Evolutionary conservation across 2,329 filamentous ascomycete species (phyloP).

Genomic region (Arthrobotrys musiformis): DNA sequence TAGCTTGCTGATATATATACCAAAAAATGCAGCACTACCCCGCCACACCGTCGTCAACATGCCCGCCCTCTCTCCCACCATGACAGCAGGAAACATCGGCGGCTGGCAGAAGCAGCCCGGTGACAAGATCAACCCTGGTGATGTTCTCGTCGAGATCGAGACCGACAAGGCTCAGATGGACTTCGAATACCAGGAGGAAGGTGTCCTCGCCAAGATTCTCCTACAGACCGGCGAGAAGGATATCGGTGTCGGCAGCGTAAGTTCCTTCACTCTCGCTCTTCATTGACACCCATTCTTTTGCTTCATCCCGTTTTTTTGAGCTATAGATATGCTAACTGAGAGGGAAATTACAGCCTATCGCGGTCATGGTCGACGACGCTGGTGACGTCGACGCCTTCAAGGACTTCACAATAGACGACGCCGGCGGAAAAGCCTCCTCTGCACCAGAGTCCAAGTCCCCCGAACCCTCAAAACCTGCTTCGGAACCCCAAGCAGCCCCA

Average conservation of each 20-base stretch:
- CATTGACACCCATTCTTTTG: neutral
- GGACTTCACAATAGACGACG: slow-evolving; percentile 86
- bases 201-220: slow-evolving; percentile 91
- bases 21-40: slow-evolving; percentile 77
- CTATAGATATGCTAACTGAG: neutral
- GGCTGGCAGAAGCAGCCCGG: slow-evolving; percentile 97
- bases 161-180: slow-evolving; percentile 99
- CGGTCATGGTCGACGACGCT: slow-evolving; percentile 91
- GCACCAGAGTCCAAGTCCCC: slow-evolving; percentile 71
- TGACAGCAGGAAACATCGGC: slow-evolving; percentile 96
- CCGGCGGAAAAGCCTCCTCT: slow-evolving; percentile 72
- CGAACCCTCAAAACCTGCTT: slow-evolving; percentile 69
- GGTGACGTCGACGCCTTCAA: slow-evolving; percentile 88
- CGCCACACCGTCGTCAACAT: slow-evolving; percentile 96
- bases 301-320: neutral
- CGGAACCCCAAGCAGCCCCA: slow-evolving; percentile 69
- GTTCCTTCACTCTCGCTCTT: slow-evolving; percentile 62
- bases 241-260: slow-evolving; percentile 89
- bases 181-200: slow-evolving; percentile 99
- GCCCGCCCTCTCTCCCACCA: slow-evolving; percentile 97
- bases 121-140: slow-evolving; percentile 85
- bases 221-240: slow-evolving; percentile 95
- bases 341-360: slow-evolving; percentile 78
- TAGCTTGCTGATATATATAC: neutral
- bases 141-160: slow-evolving; percentile 97